Conservation (phyloP, 306 rosid genomes). For the Fragaria iinumae region DNA sequence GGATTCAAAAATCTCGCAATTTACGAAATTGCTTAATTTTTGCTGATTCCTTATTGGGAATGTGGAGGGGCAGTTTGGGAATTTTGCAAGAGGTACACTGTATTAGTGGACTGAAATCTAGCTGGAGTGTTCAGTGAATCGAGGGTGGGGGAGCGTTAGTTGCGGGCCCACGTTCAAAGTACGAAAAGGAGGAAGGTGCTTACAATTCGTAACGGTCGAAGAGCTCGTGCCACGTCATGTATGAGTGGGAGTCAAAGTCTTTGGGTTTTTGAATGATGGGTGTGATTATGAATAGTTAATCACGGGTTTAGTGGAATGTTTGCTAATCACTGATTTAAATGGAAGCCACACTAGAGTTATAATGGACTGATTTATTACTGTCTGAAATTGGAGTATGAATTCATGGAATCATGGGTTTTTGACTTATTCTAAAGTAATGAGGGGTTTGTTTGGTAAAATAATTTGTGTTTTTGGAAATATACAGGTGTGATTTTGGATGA, state of each 20-base stretch:
- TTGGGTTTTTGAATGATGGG: not conserved
- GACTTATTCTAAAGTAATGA: not conserved
- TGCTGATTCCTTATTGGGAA: too few relatives aligned
- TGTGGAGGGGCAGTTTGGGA: not conserved
- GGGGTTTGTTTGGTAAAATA: not conserved
- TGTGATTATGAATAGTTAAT: not conserved
- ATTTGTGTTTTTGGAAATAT: too few relatives aligned
- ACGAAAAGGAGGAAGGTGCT: not conserved
- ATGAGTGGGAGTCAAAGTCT: not conserved
- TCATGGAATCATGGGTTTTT: not conserved
- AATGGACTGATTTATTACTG: too few relatives aligned
- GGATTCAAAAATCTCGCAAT: not conserved
- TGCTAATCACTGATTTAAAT: not conserved
- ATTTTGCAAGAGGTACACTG: not conserved
- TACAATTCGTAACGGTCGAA: conserved; percentile 14
- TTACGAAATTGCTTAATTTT: conserved; percentile 10
- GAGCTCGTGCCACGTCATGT: not conserved
- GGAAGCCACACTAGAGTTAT: not conserved
- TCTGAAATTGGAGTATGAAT: not conserved
- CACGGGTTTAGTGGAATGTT: not conserved
- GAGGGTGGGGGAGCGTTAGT: conserved; percentile 5
- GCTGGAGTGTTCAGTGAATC: conserved; percentile 7
- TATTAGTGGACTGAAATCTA: not conserved
- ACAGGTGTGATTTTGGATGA: too few relatives aligned
- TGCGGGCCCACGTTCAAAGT: not conserved